Evolutionary conservation across 2,329 filamentous ascomycete species (phyloP), one percentile per base, ranked within the genome.

Genomic region (Cercospora sp.): DNA sequence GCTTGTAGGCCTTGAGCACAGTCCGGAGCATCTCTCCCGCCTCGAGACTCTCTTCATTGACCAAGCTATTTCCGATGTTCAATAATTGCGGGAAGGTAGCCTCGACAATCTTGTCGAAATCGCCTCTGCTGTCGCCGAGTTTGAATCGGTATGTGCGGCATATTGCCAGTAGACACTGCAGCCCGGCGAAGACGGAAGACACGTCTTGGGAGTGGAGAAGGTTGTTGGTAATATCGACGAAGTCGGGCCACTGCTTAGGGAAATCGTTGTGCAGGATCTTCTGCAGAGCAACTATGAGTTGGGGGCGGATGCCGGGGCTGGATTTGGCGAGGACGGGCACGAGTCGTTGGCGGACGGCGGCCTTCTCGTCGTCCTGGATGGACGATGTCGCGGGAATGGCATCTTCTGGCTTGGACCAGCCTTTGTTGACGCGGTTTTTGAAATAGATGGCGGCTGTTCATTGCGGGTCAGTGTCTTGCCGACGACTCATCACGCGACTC

Each of bases 61-160:
- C 91, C 75, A 98, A 84, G 80, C 92, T 91, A 78, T 92, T 93
- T 74, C 94, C 96, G 77, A 99, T 95, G 70, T 86, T 85, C 73
- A 98, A 84, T 71, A 98, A 85, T 72, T 93, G 89, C 21, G 95
- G 93, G 82, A 99, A 99, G 68, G 92, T 93, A 69, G 90, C 88
- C 79, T 93, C 91, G 70, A 98, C 91, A 74, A 99, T 97, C 81
- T 92, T 93, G 80, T 97, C 94, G 77, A 99, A 96, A 78, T 98
- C 93, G 61, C 87, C 86, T 77, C 94, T 86, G 77, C 89, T 90
- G 78, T 92, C 92, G 58, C 92, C 92, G 59, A 89, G 87, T 84
- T 97, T 97, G 85, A 97, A 98, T 70, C 95, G 86, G 82, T 97
- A 99, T 66, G 96, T 93, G 69, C 94, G 91, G 85, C 94, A 98